These are phyloP conservation scores for Scopulariopsis brevicaulis DNA, from an alignment of 2,329 filamentous ascomycete genomes.

Conservation along the genomic window DNA sequence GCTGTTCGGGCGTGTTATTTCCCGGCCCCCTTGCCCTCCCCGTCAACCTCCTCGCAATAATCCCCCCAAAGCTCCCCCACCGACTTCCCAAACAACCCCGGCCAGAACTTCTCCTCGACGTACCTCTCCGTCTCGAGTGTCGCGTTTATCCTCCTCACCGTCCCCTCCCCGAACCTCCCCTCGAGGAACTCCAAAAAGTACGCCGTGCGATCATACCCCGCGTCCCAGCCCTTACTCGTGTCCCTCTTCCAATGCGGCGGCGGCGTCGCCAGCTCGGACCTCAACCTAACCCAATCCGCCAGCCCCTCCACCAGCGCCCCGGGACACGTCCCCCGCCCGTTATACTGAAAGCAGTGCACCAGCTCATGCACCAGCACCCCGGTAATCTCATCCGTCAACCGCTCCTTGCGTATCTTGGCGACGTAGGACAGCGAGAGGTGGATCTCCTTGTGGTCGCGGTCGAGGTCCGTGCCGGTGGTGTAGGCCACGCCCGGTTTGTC, in stretches of 20 bases:
- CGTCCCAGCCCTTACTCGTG: constrained; percentile 58
- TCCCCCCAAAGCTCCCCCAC: constrained; percentile 65
- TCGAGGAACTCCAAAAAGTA: constrained; percentile 89
- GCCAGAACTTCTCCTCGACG: constrained; percentile 56
- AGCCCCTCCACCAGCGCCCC: constrained; percentile 82
- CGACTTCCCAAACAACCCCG: constrained; percentile 50
- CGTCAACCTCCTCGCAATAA: constrained; percentile 36
- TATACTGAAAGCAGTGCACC: constrained; percentile 88
- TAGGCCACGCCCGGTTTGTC: constrained; percentile 80
- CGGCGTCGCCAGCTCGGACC: constrained; percentile 59
- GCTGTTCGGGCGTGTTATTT: neutral
- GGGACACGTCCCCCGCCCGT: constrained; percentile 48
- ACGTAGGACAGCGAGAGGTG: constrained; percentile 78
- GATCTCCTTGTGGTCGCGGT: constrained; percentile 84
- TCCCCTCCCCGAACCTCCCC: constrained; percentile 45
- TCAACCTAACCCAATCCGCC: constrained; percentile 83
- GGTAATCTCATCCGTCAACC: constrained; percentile 50
- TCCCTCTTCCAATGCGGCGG: constrained; percentile 76
- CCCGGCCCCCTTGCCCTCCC: neutral
- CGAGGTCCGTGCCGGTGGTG: constrained; percentile 69
- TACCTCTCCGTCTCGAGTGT: constrained; percentile 52
- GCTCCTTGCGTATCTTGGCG: constrained; percentile 25
- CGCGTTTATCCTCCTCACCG: constrained; percentile 55
- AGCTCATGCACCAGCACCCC: constrained; percentile 88
- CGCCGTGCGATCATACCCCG: constrained; percentile 80